phyloP scores from a whole-genome alignment of 2,329 filamentous ascomycete species.

The Catunica adiposa region DNA sequence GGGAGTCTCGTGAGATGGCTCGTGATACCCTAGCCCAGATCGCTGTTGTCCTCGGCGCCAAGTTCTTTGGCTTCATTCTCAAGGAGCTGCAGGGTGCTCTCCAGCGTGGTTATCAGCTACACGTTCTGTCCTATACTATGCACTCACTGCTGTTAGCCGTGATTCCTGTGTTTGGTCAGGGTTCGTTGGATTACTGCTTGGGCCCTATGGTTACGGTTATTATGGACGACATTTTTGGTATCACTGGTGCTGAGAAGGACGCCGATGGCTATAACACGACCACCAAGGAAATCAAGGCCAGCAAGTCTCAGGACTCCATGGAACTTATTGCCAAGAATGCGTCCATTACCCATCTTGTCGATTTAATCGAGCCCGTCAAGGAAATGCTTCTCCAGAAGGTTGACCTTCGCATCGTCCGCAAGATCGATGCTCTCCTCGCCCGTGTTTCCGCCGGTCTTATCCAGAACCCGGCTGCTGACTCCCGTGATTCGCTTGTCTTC shows the following conservation, averaged over 20 bases:
- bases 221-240: constrained; percentile 95
- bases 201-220: constrained; percentile 63
- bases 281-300: constrained; percentile 96
- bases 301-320: constrained; percentile 96
- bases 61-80: constrained; percentile 81
- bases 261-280: constrained; percentile 87
- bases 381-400: constrained; percentile 69
- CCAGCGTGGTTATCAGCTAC: constrained; percentile 75
- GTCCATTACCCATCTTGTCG: constrained; percentile 55
- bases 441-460: constrained; percentile 71
- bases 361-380: constrained; percentile 64
- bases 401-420: constrained; percentile 64
- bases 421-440: constrained; percentile 76
- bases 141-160: constrained; percentile 74
- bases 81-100: constrained; percentile 76
- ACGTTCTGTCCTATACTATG: constrained; percentile 87
- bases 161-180: constrained; percentile 55
- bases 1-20: constrained; percentile 80
- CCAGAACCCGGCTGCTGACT: constrained; percentile 63
- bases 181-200: constrained; percentile 80
- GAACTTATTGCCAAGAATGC: constrained; percentile 75
- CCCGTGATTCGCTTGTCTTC: constrained; percentile 73
- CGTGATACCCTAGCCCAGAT: constrained; percentile 78
- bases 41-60: constrained; percentile 59
- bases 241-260: constrained; percentile 86